Evolutionary conservation across 2,329 filamentous ascomycete species (phyloP).

Genomic region (Aspergillus caelatus): DNA sequence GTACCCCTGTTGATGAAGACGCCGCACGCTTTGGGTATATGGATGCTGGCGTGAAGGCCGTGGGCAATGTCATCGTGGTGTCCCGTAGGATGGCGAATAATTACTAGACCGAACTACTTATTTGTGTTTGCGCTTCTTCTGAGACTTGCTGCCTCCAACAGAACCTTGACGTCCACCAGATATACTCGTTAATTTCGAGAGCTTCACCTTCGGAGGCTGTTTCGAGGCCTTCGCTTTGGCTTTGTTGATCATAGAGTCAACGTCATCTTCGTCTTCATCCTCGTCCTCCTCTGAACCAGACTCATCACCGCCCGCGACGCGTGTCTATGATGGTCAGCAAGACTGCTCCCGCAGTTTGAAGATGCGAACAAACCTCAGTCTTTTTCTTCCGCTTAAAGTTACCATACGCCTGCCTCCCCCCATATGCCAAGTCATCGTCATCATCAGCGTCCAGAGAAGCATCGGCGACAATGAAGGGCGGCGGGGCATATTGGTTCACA

Average conservation of each 20-base stretch:
- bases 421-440: slow-evolving; percentile 30
- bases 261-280: slow-evolving; percentile 17
- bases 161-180: slow-evolving; percentile 28
- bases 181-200: slow-evolving; percentile 33
- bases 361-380: slow-evolving; percentile 24
- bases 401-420: slow-evolving; percentile 42
- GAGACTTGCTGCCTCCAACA: slow-evolving; percentile 18
- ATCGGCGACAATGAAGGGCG: slow-evolving; percentile 35
- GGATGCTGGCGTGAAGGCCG: background rate
- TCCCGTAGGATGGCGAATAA: background rate
- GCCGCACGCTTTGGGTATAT: background rate
- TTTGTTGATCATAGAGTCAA: slow-evolving; percentile 22
- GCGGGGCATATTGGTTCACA: slow-evolving; percentile 20
- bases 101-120: background rate
- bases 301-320: slow-evolving; percentile 1
- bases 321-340: slow-evolving; percentile 10
- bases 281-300: slow-evolving; percentile 9
- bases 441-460: slow-evolving; percentile 39
- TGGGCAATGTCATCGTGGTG: background rate
- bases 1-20: background rate
- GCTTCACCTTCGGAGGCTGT: slow-evolving; percentile 17
- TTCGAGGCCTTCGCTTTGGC: slow-evolving; percentile 20
- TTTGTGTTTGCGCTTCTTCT: slow-evolving; percentile 29
- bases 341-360: background rate
- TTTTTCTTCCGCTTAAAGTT: slow-evolving; percentile 42